Evolutionary conservation across 2,329 filamentous ascomycete genomes (phyloP).

Genomic region (Neofusicoccum cordaticola): DNA sequence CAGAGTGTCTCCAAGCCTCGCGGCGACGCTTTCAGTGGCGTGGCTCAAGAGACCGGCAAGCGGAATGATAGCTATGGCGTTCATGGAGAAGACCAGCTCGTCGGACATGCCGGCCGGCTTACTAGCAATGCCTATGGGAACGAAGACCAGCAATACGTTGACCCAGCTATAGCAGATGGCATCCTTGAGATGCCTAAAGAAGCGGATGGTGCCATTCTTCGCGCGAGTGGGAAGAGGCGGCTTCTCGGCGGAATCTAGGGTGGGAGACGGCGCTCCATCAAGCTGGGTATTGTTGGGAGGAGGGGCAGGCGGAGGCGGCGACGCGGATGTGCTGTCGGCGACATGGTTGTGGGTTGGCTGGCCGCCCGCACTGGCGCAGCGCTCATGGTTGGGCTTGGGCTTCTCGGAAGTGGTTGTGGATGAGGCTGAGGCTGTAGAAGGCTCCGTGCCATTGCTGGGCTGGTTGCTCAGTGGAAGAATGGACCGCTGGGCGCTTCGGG

Average conservation of each 20-base stretch:
- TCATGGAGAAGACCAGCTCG: constrained; percentile 50
- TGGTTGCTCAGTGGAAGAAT: constrained; percentile 27
- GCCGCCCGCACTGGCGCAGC: constrained; percentile 22
- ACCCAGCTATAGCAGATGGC: constrained; percentile 70
- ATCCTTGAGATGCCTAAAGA: constrained; percentile 56
- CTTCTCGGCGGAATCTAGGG: constrained; percentile 47
- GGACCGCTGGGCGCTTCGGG: constrained; percentile 19
- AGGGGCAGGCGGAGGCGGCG: constrained; percentile 34
- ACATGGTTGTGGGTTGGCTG: constrained; percentile 28
- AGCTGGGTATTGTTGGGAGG: constrained; percentile 46
- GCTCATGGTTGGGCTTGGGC: not conserved
- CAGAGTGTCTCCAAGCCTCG: constrained; percentile 47
- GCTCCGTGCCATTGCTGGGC: constrained; percentile 29
- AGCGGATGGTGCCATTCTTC: constrained; percentile 49
- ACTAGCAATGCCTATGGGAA: constrained; percentile 71
- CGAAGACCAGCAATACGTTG: constrained; percentile 74
- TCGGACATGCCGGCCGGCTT: constrained; percentile 44
- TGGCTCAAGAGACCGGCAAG: constrained; percentile 49
- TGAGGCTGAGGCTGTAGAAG: constrained; percentile 19
- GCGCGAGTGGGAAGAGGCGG: constrained; percentile 50
- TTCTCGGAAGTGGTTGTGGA: constrained; percentile 14
- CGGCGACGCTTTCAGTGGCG: constrained; percentile 50
- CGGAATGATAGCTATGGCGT: constrained; percentile 51
- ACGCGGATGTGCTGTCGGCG: constrained; percentile 27
- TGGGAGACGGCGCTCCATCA: constrained; percentile 52